A percentile compares a stretch with the other conserved stretches of the same genome.
phyloP scores from a whole-genome alignment of 2,329 filamentous ascomycete species.

The Hypoxylon sp. region DNA sequence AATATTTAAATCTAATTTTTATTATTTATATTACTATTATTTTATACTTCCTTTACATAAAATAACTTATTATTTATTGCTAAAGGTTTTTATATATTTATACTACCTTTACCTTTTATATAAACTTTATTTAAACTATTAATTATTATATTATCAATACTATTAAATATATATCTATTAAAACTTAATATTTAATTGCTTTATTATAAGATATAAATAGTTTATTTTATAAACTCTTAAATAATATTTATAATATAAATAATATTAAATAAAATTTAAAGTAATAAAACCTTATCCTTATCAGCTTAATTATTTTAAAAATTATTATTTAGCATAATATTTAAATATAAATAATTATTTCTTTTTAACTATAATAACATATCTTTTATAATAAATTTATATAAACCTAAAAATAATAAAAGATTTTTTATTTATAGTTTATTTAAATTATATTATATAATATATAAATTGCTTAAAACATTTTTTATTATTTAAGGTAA shows the following conservation, averaged over 20 bases:
- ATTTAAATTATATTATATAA: background rate
- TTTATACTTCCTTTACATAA: too few relatives aligned
- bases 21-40: too few relatives aligned
- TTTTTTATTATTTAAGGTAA: background rate
- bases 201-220: background rate
- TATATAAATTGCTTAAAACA: too few relatives aligned
- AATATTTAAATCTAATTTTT: too few relatives aligned
- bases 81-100: too few relatives aligned
- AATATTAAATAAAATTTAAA: background rate
- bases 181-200: background rate
- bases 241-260: background rate
- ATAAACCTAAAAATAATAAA: background rate
- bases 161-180: background rate
- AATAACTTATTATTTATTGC: too few relatives aligned
- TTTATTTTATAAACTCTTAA: background rate
- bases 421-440: background rate
- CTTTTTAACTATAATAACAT: background rate
- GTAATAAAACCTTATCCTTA: too few relatives aligned
- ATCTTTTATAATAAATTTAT: background rate
- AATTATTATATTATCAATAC: too few relatives aligned
- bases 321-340: background rate
- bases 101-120: too few relatives aligned
- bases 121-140: too few relatives aligned
- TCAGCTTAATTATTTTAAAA: too few relatives aligned
- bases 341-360: background rate